Evolutionary conservation across 139 green algal species (phyloP), one percentile per base, ranked within the genome.

Genomic region (Haematococcus lacustris): DNA sequence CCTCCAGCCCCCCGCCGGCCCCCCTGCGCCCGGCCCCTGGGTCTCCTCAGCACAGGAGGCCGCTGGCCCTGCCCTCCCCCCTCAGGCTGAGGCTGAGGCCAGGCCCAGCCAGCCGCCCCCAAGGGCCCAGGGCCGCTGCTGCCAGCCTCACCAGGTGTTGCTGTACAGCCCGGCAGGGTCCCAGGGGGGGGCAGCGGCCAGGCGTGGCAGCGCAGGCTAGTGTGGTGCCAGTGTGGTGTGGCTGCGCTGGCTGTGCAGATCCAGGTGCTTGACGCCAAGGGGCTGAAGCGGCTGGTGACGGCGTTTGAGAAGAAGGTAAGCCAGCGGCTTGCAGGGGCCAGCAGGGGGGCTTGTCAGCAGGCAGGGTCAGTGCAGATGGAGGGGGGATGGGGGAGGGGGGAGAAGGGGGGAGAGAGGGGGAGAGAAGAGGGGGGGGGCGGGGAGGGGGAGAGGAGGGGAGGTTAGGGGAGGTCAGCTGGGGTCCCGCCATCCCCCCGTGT

Each of bases 271-370:
- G 88, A 94, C 60, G 80, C 66, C 17, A 90, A 87, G 70, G 77
- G 79, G 2, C 74, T 96, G 9, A 76, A 81, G 47, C 83, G 86
- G 23, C 74, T 95, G 3, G 76, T 93, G 38, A 76, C 85, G 2
- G 75, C 73, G 0, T 85, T 96, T 39, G 83, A 96, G 23, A 81
- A 85, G n/a, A 89, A 88, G 86, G 87, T 89, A 40, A 23, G 79
- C 47, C 47, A 57, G n/a, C n/a, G n/a, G n/a, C n/a, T n/a, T n/a
- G n/a, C 47, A 57, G 47, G 17, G 21, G 21, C 17, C 47, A 57
- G 47, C 47, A 57, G 21, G 47, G 17, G 21, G 47, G 17, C 21
- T 21, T 57, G 47, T 57, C 47, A n/a, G n/a, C n/a, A n/a, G n/a
- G n/a, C n/a, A n/a, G n/a, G n/a, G n/a, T n/a, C n/a, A n/a, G n/a